Percentiles rank a stretch among this genome's conserved stretches.
phyloP scores from a whole-genome alignment of 2,329 filamentous ascomycete species.

The Akanthomyces lecanii region DNA sequence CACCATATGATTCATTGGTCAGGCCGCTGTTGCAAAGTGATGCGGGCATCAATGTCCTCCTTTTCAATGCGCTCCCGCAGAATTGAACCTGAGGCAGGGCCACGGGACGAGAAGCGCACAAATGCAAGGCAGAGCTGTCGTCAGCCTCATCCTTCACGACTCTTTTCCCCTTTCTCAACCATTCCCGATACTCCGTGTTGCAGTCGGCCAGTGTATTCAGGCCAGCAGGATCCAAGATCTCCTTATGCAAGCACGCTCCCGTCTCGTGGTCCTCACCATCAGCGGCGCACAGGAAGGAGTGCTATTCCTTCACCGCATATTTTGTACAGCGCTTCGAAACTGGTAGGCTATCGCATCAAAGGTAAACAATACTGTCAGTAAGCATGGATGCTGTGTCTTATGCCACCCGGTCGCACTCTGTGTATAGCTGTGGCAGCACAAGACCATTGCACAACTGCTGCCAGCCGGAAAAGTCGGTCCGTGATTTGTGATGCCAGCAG shows the following conservation, averaged over 20 bases:
- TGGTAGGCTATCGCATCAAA: too few species aligned
- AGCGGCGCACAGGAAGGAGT: background rate
- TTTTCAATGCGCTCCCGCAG: background rate
- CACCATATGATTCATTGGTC: too few species aligned
- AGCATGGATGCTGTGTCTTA: too few species aligned
- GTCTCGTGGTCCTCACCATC: background rate
- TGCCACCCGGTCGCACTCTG: too few species aligned
- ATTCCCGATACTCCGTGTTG: background rate
- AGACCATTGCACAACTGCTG: too few species aligned
- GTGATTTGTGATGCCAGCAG: too few species aligned
- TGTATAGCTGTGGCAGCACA: too few species aligned
- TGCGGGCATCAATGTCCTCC: background rate
- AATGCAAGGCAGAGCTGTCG: background rate
- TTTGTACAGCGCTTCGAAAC: background rate
- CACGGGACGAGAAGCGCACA: background rate
- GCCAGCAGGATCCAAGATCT: background rate
- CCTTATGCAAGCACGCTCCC: background rate
- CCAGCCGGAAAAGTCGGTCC: too few species aligned
- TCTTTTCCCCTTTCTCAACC: background rate
- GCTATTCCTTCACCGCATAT: background rate
- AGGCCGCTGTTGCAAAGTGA: background rate
- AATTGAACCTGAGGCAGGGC: background rate
- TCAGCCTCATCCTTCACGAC: background rate
- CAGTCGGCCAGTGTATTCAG: background rate
- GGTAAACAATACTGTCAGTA: too few species aligned